phyloP scores from a whole-genome alignment of 306 rosid species.

The Adenanthera pavonina region DNA sequence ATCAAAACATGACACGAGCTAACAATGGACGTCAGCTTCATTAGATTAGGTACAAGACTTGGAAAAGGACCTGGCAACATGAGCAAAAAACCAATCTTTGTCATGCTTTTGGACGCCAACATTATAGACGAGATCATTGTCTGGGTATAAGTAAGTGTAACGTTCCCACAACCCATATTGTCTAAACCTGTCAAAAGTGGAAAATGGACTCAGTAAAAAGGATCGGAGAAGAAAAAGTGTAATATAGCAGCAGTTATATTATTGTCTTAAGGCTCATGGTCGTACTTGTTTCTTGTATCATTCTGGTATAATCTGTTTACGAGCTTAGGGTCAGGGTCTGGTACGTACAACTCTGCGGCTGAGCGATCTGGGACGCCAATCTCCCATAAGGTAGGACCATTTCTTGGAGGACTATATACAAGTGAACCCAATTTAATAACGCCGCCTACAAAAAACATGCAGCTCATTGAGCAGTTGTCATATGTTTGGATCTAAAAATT shows the following conservation, averaged over 20 bases:
- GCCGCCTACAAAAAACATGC: conserved; percentile 44
- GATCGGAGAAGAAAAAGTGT: neutral
- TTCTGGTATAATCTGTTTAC: conserved; percentile 45
- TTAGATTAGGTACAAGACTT: neutral
- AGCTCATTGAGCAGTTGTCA: neutral
- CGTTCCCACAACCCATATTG: conserved; percentile 79
- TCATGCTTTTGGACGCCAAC: conserved; percentile 39
- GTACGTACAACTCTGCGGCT: conserved; percentile 70
- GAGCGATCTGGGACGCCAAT: conserved; percentile 87
- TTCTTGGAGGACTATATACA: conserved; percentile 72
- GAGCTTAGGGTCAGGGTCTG: conserved; percentile 59
- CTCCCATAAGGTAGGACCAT: conserved; percentile 86
- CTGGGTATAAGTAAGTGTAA: conserved; percentile 57
- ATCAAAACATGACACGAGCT: neutral
- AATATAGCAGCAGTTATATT: neutral
- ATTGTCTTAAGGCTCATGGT: neutral
- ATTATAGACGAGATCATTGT: conserved; percentile 53
- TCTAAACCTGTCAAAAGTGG: conserved; percentile 50
- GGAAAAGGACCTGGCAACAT: conserved; percentile 49
- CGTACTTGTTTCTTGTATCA: conserved; percentile 42
- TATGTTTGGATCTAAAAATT: neutral
- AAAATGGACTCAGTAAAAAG: neutral
- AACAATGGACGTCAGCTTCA: neutral
- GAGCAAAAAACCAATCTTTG: conserved; percentile 71
- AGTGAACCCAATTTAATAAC: conserved; percentile 40